These are phyloP conservation scores for Podaxis sp. DNA, from an alignment of 768 basidiomycete genomes.

Conservation along the genomic window DNA sequence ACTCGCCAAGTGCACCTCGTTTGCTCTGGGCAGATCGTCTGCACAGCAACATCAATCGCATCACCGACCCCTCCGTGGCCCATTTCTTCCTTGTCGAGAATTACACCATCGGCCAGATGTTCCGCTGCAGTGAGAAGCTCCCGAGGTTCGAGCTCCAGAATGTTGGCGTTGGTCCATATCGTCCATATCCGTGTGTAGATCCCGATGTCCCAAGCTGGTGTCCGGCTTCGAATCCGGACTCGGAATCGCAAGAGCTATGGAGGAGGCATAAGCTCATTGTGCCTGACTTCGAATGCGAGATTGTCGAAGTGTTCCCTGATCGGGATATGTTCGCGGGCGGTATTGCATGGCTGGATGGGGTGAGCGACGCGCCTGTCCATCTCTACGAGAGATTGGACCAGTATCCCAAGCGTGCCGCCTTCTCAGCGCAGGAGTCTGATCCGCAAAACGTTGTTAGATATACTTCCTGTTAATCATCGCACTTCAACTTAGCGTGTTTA, in stretches of 20 bases:
- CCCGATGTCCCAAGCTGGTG: background rate
- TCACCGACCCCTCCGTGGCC: too few relatives aligned
- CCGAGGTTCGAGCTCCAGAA: too few relatives aligned
- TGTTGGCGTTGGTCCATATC: constrained; percentile 14
- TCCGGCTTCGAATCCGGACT: background rate
- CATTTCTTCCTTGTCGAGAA: too few relatives aligned
- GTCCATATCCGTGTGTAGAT: constrained; percentile 15
- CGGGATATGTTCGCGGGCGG: constrained; percentile 60
- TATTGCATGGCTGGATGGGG: constrained; percentile 45
- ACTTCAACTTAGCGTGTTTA: too few relatives aligned
- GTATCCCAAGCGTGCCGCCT: background rate
- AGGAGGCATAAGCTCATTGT: constrained; percentile 55
- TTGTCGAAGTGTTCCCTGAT: constrained; percentile 64
- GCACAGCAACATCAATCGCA: too few relatives aligned
- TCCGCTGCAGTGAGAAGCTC: too few relatives aligned
- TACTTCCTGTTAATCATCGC: too few relatives aligned
- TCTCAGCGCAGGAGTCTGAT: background rate
- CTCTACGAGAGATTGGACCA: background rate
- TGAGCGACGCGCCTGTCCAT: background rate
- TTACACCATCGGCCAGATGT: too few relatives aligned
- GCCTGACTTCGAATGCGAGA: constrained; percentile 60
- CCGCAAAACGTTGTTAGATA: too few relatives aligned
- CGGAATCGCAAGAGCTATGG: constrained; percentile 23
- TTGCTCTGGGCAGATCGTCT: too few relatives aligned
- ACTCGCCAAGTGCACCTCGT: too few relatives aligned